Evolutionary conservation across 345 rosid genomes (phyloP), one percentile per base, ranked within the genome.

Genomic region (Populus alba): DNA sequence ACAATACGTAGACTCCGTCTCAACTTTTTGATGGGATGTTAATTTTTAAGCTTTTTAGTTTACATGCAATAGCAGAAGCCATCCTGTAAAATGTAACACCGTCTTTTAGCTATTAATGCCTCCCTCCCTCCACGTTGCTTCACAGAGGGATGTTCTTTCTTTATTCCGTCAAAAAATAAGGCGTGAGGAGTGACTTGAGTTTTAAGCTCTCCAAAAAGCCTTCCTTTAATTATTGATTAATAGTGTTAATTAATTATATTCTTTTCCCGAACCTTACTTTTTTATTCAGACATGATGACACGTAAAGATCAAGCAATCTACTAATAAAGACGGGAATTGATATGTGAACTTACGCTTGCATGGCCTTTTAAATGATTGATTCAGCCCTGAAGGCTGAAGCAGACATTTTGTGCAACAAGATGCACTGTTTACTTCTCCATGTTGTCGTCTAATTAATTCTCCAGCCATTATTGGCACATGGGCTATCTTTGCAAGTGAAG

Each of bases 81-180:
- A 12, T 33, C 45, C 0, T 31, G 69, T 67, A 35, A 49, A 49
- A 16, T 33, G 18, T 16, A 67, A 68, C 49, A 68, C 25, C 72
- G 18, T 39, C 47, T 38, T 68, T 18, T 43, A 22, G 33, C 72
- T 45, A 70, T 2, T 1, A 1, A 2, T n/a, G 13, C 13, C 37
- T 72, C 77, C 20, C 57, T 68, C 15, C 18, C 27, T 69, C 27
- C 6, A 23, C 16, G 27, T 11, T n/a, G 33, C 29, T 9, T n/a
- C 68, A 29, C 23, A 49, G 10, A 18, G 49, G 9, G 65, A 18
- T 20, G 18, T 15, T 39, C 81, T 78, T 81, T 74, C 81, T 78
- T 81, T 74, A 75, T 82, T 81, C 81, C 62, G 73, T 81, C 75
- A 78, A 78, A 53, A 22, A 81, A 63, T 38, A 73, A 74, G 59